A percentile compares a stretch with the other conserved stretches of the same genome.
These are phyloP conservation scores for Colletotrichum sp. DNA, from an alignment of 2,329 filamentous ascomycete species.

Conservation along the genomic window DNA sequence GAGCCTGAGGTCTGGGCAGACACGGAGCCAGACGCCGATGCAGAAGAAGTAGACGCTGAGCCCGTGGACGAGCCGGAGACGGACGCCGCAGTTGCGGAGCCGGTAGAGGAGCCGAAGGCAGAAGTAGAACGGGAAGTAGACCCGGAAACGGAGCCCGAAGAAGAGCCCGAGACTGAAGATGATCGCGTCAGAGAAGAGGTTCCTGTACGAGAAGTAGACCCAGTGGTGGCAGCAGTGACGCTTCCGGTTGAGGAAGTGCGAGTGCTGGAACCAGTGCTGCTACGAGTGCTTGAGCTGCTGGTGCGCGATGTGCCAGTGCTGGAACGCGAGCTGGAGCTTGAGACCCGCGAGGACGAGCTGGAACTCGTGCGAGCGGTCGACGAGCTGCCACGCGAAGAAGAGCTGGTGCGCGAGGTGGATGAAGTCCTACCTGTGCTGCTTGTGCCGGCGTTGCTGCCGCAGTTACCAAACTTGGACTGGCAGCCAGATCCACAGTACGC, in stretches of 20 bases:
- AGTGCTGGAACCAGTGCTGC: not conserved
- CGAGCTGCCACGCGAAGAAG: not conserved
- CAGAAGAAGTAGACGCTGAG: no score
- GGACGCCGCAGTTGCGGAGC: not conserved
- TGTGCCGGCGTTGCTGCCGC: not conserved
- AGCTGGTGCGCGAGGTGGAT: not conserved
- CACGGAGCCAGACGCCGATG: no score
- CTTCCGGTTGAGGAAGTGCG: not conserved
- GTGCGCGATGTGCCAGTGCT: not conserved
- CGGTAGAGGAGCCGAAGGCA: not conserved
- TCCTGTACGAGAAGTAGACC: not conserved
- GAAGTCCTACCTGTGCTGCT: not conserved
- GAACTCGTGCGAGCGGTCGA: not conserved
- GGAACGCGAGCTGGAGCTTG: not conserved
- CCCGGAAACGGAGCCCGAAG: not conserved
- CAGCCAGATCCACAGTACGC: conserved; percentile 23
- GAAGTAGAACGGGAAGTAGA: not conserved
- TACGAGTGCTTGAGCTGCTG: not conserved
- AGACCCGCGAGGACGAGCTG: not conserved
- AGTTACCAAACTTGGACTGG: conserved; percentile 20
- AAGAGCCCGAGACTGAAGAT: not conserved
- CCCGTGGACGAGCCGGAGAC: no score
- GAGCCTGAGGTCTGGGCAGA: no score
- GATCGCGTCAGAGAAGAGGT: not conserved
- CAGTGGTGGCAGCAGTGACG: not conserved